These are phyloP conservation scores for Rhododendron ovatum DNA, from an alignment of 148 eudicot genomes.

Conservation along the genomic window DNA sequence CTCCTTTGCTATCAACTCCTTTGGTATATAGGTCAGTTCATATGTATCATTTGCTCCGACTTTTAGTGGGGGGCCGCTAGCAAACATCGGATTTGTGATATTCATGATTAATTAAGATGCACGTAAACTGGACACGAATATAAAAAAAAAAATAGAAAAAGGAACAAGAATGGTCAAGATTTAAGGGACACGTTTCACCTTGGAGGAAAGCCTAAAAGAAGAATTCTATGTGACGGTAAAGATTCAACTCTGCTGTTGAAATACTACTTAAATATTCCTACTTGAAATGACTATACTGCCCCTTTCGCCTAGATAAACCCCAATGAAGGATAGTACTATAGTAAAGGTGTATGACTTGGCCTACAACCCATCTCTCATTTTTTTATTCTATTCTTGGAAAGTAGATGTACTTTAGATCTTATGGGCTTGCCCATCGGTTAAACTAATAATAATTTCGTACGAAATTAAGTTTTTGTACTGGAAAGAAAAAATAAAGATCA, in stretches of 20 bases:
- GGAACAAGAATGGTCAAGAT: background rate
- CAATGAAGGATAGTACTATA: background rate
- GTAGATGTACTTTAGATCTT: background rate
- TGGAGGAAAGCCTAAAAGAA: background rate
- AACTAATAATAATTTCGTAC: background rate
- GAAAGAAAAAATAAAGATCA: background rate
- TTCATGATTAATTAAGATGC: accelerated
- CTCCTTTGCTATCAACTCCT: too few species aligned
- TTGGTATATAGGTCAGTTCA: too few species aligned
- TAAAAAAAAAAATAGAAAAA: background rate
- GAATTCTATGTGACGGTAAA: background rate
- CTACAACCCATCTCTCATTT: background rate
- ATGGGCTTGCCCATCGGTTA: background rate
- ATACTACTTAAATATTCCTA: background rate
- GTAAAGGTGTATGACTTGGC: background rate
- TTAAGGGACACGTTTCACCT: background rate
- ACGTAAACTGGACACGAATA: too few species aligned
- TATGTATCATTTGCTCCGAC: too few species aligned
- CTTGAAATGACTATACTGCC: background rate
- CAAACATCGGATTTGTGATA: too few species aligned
- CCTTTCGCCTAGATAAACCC: background rate
- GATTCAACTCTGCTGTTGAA: background rate
- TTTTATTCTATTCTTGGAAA: background rate
- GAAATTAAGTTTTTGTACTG: background rate
- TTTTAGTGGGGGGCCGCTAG: too few species aligned